Base-by-base conservation (phyloP, 2,329 filamentous ascomycete genomes). In the Diaporthe humulicola region DNA sequence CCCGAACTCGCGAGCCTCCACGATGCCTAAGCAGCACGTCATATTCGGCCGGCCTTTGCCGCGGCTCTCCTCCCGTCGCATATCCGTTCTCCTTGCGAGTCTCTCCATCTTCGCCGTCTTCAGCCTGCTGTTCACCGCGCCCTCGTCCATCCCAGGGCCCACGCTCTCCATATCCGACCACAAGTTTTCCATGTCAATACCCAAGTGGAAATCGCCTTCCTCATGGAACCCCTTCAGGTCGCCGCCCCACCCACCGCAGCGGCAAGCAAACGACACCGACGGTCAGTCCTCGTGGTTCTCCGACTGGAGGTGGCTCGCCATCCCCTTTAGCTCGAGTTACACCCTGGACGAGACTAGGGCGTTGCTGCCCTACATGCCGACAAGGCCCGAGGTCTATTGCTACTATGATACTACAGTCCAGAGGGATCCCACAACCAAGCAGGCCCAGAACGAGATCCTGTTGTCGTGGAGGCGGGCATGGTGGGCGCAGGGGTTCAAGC, bases 401-500 rank as follows among this genome's bases (percentile, higher is more conserved):
- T 98, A 96, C 84, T 98, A 98, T 82, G 95, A 98, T 80, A 86
- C 90, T 15, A 91, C 90, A 6, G 82, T 87, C 25, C 85, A 89
- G 76, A 93, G 93, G 82, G 89, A 93, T 42, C 87, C 89, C 66
- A 89, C 89, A 25, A 88, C 90, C 69, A 90, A 90, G 78, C 90
- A 93, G 75, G 94, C 94, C 5, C 94, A 98, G 82, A 93, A 93
- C 80, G 90, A 93, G 74, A 85, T 98, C 75, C 88, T 98, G 66
- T 86, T 98, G 74, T 93, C 94, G 71, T 98, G 97, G 97, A 90
- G 96, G 75, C 90, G 95, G 60, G 96, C 96, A 3, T 98, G 96
- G 95, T 98, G 95, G 94, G 95, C 96, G 0, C 92, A 97, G 80
- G 97, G 96, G 15, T 98, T 98, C 85, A 92, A 89, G 76, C 96